Evolutionary conservation across 2,329 filamentous ascomycete species (phyloP).

Genomic region (Paraconiothyrium sp.): DNA sequence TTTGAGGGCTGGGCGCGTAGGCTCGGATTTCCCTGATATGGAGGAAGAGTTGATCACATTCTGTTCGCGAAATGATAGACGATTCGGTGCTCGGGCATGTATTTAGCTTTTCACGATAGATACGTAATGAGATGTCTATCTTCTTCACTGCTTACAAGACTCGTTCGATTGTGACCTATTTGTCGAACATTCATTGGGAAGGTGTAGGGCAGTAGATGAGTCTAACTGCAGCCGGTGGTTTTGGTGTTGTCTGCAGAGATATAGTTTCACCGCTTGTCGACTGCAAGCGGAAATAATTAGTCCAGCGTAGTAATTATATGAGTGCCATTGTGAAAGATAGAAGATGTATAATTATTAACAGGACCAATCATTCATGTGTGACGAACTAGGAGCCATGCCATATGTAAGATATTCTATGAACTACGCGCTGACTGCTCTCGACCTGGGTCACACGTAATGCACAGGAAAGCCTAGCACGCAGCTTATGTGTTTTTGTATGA

Average conservation of each 20-base stretch:
- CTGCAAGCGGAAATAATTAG: background rate
- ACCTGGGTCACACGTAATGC: too few species aligned
- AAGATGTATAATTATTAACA: too few species aligned
- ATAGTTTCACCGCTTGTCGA: background rate
- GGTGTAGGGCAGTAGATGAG: background rate
- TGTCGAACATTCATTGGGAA: conserved; percentile 14
- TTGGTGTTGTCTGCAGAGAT: background rate
- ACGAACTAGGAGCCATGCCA: too few species aligned
- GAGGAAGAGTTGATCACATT: conserved; percentile 20
- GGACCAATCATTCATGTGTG: too few species aligned
- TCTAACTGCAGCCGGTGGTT: background rate
- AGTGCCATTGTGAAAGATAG: too few species aligned
- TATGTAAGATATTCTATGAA: too few species aligned
- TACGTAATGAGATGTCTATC: conserved; percentile 32
- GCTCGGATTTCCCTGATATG: conserved; percentile 14
- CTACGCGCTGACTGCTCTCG: too few species aligned
- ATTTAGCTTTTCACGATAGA: conserved; percentile 42
- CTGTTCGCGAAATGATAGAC: conserved; percentile 36
- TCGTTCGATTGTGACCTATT: background rate
- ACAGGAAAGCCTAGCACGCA: too few species aligned
- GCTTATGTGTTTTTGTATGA: too few species aligned
- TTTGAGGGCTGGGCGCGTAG: conserved; percentile 18
- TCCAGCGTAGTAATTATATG: background rate
- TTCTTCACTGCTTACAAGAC: conserved; percentile 24
- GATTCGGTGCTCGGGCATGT: conserved; percentile 44